These are phyloP conservation scores for Actinomortierella wolfii DNA, from an alignment of 371 early-diverging fungal genomes.

Conservation along the genomic window DNA sequence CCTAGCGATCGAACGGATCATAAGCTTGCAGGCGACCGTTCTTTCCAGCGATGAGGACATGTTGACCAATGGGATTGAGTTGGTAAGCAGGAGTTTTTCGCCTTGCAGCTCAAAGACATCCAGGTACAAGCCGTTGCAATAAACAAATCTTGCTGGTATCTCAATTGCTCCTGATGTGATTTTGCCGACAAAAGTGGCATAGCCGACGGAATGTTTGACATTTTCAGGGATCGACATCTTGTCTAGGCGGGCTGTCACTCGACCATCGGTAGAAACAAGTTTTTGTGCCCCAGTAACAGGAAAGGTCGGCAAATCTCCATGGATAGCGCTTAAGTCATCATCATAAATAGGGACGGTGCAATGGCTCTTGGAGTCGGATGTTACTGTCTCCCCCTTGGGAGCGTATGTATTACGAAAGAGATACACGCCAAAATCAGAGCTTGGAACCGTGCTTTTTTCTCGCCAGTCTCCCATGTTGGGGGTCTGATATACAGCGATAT, in stretches of 20 bases:
- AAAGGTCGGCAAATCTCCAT: too few species aligned
- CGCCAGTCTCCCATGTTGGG: constrained; percentile 39
- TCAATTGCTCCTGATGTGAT: background rate
- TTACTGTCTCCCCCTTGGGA: constrained; percentile 14
- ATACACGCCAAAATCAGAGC: constrained; percentile 22
- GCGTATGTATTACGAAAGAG: constrained; percentile 37
- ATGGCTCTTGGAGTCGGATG: too few species aligned
- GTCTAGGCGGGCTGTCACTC: constrained; percentile 23
- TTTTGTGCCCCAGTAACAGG: too few species aligned
- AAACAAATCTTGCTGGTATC: constrained; percentile 11
- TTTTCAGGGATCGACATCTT: constrained; percentile 9
- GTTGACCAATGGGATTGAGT: constrained; percentile 29
- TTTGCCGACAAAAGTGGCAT: background rate
- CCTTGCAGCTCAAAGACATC: constrained; percentile 23
- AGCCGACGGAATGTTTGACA: background rate
- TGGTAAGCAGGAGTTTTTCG: background rate
- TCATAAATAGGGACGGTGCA: background rate
- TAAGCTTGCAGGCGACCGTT: constrained; percentile 40
- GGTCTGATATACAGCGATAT: constrained; percentile 29
- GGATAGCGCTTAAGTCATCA: background rate
- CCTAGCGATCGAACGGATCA: constrained; percentile 40
- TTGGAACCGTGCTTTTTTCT: constrained; percentile 12
- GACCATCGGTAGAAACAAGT: too few species aligned
- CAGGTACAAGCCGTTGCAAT: constrained; percentile 36
- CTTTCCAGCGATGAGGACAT: constrained; percentile 35